Percentiles rank a stretch among this genome's conserved stretches.
phyloP scores from a whole-genome alignment of 257 asterid species.

The Gentiana macrophylla region DNA sequence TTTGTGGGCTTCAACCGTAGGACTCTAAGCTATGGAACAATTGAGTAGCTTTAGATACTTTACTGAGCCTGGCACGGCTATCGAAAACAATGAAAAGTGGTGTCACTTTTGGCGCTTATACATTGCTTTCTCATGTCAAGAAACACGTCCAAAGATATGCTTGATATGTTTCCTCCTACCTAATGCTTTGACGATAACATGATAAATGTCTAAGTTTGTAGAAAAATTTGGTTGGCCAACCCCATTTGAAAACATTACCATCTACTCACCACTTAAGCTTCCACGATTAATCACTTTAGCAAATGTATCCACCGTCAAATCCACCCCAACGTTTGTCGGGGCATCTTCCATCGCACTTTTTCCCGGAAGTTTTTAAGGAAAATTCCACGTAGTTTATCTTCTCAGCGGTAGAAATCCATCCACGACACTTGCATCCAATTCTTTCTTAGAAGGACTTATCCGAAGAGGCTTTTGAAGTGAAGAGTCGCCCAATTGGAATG shows the following conservation, averaged over 20 bases:
- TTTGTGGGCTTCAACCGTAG: slow-evolving; percentile 37
- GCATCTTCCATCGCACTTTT: slow-evolving; percentile 35
- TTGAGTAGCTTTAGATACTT: slow-evolving; percentile 46
- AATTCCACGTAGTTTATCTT: slow-evolving; percentile 73
- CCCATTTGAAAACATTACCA: slow-evolving; percentile 67
- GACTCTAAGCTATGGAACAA: slow-evolving; percentile 43
- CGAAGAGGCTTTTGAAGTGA: slow-evolving; percentile 15
- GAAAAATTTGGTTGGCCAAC: slow-evolving; percentile 31
- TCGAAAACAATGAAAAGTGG: slow-evolving; percentile 56
- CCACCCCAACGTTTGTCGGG: slow-evolving; percentile 39
- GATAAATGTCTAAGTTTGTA: slow-evolving; percentile 18
- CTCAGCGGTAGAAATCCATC: slow-evolving; percentile 62
- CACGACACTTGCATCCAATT: slow-evolving; percentile 12
- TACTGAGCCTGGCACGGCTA: slow-evolving; percentile 49
- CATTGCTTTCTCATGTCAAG: slow-evolving; percentile 37
- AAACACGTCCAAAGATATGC: slow-evolving; percentile 46
- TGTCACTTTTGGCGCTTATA: slow-evolving; percentile 33
- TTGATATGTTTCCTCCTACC: slow-evolving; percentile 62
- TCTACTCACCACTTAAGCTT: slow-evolving; percentile 47
- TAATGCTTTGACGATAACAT: slow-evolving; percentile 50
- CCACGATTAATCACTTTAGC: slow-evolving; percentile 60
- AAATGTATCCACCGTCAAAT: slow-evolving; percentile 37
- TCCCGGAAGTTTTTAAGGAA: slow-evolving; percentile 56
- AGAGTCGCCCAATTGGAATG: slow-evolving; percentile 27
- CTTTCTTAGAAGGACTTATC: slow-evolving; percentile 7